These are phyloP conservation scores for Phytopythium sindhum DNA, from an alignment of 352 stramenopile species.

Conservation along the genomic window DNA sequence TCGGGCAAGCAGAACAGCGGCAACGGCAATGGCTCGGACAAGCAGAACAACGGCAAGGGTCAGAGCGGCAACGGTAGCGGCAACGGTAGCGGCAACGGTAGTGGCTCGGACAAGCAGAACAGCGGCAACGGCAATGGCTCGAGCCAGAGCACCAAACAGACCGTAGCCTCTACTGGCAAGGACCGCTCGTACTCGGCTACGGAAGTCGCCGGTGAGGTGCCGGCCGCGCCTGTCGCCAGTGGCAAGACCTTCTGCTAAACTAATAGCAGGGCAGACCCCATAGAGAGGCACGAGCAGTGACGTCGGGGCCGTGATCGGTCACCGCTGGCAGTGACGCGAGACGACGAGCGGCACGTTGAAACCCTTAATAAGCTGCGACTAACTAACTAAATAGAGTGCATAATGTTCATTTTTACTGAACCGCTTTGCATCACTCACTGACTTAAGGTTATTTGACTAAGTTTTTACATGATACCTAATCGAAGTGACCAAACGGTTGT, in stretches of 20 bases:
- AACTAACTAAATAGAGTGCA: constrained; percentile 1
- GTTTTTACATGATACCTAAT: not conserved
- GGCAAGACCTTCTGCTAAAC: constrained; percentile 6
- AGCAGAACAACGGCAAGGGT: not conserved
- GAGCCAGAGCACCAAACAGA: not conserved
- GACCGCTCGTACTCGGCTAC: not conserved
- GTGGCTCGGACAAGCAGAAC: not conserved
- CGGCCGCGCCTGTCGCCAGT: not conserved
- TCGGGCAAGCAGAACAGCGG: not conserved
- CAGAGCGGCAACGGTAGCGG: constrained; percentile 6
- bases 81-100: constrained; percentile 4
- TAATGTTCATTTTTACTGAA: not conserved
- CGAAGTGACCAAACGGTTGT: not conserved
- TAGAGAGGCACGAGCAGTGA: too few relatives aligned
- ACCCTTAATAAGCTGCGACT: too few relatives aligned
- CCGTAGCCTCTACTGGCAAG: not conserved
- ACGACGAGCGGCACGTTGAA: not conserved
- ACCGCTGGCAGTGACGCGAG: not conserved
- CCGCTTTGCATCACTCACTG: too few relatives aligned
- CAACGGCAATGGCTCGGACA: constrained; percentile 15
- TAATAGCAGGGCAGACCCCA: not conserved
- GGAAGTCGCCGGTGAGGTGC: not conserved
- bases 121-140: not conserved
- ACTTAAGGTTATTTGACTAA: not conserved
- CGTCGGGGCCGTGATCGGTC: not conserved